Conservation (phyloP, 208 protist species). For the Wallacemonas sp. region DNA sequence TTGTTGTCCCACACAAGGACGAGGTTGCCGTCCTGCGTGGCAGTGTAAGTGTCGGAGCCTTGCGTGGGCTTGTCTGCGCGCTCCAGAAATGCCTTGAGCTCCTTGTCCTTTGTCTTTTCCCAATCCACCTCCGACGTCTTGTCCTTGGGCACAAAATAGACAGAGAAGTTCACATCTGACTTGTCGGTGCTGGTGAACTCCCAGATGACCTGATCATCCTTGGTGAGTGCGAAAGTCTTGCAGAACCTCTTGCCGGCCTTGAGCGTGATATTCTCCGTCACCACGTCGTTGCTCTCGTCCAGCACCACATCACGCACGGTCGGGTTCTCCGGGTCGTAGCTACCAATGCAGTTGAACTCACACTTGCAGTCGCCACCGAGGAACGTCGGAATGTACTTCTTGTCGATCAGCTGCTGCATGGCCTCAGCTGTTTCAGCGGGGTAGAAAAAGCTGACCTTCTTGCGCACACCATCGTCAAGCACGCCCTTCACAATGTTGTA, state of each 20-base stretch:
- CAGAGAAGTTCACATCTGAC: constrained; percentile 35
- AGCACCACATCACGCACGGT: constrained; percentile 14
- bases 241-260: constrained; percentile 37
- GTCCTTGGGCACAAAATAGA: constrained; percentile 29
- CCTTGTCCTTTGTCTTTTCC: constrained; percentile 21
- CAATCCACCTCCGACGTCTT: constrained; percentile 8
- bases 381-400: constrained; percentile 48
- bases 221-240: constrained; percentile 37
- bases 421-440: constrained; percentile 42
- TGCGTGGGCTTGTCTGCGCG: constrained; percentile 14
- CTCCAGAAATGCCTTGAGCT: constrained; percentile 31
- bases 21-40: constrained; percentile 47
- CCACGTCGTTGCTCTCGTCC: constrained; percentile 27
- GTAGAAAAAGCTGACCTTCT: constrained; percentile 53
- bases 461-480: constrained; percentile 32
- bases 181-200: constrained; percentile 51
- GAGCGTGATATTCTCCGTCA: constrained; percentile 56
- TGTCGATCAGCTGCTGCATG: constrained; percentile 40
- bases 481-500: constrained; percentile 57
- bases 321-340: constrained; percentile 29
- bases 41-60: constrained; percentile 43
- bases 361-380: constrained; percentile 64
- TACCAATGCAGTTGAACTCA: constrained; percentile 41
- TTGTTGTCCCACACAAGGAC: constrained; percentile 67
- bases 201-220: constrained; percentile 58